phyloP scores from a whole-genome alignment of 768 basidiomycete genomes.

The Kwoniella sp. region DNA sequence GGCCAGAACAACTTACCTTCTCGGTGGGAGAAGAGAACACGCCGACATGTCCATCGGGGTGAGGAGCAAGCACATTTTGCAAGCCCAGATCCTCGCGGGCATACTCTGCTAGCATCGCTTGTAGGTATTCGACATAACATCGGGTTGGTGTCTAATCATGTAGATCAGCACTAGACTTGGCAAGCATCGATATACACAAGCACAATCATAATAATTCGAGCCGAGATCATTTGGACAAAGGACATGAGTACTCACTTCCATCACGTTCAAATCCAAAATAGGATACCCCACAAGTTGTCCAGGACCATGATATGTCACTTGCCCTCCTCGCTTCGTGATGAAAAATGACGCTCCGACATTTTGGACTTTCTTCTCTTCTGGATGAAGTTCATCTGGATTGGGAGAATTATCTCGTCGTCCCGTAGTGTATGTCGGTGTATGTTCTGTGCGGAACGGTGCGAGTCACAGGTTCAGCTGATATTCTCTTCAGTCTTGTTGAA shows the following conservation, averaged over 20 bases:
- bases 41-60: slow-evolving; percentile 76
- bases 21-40: slow-evolving; percentile 78
- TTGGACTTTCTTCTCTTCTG: slow-evolving; percentile 68
- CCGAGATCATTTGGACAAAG: too few relatives aligned
- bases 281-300: slow-evolving; percentile 97
- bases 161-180: too few relatives aligned
- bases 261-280: slow-evolving; percentile 80
- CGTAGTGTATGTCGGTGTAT: slow-evolving; percentile 89
- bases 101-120: slow-evolving; percentile 69
- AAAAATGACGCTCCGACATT: slow-evolving; percentile 85
- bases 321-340: slow-evolving; percentile 78
- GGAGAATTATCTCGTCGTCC: slow-evolving; percentile 73
- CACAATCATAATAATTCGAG: too few relatives aligned
- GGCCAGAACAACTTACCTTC: slow-evolving; percentile 59
- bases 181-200: too few relatives aligned
- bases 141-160: slow-evolving; percentile 41
- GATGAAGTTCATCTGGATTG: slow-evolving; percentile 60
- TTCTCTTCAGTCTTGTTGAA: too few relatives aligned
- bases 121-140: slow-evolving; percentile 78
- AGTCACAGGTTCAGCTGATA: too few relatives aligned
- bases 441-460: slow-evolving; percentile 62
- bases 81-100: slow-evolving; percentile 60
- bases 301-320: slow-evolving; percentile 95
- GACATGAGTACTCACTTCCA: slow-evolving; percentile 71
- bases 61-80: slow-evolving; percentile 57